phyloP scores from a whole-genome alignment of 1,139 yeast genomes.

The Candida tunisiensis region DNA sequence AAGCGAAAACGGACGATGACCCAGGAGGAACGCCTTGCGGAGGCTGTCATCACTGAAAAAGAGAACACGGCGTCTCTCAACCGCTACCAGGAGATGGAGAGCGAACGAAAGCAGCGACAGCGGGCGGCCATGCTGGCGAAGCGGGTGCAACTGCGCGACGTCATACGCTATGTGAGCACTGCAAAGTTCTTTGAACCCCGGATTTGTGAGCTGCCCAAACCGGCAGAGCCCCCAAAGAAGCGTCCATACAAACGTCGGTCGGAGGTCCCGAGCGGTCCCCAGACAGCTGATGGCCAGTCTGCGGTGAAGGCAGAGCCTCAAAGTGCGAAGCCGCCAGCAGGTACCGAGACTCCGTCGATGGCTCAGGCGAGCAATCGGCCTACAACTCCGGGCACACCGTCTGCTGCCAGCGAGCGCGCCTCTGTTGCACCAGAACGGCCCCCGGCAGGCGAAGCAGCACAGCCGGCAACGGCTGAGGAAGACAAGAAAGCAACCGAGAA shows the following conservation, averaged over 20 bases:
- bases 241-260: conserved; percentile 1
- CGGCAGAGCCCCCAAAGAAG: not conserved
- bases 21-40: conserved; percentile 71
- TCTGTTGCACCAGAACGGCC: no score
- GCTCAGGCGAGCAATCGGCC: no score
- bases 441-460: no score
- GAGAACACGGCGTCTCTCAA: conserved; percentile 58
- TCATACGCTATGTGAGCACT: conserved; percentile 32
- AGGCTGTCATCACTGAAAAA: conserved; percentile 76
- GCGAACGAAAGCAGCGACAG: conserved; percentile 62
- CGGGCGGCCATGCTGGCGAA: conserved; percentile 53
- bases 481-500: no score
- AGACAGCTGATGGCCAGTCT: not conserved
- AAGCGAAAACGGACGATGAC: conserved; percentile 33
- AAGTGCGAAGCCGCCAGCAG: no score
- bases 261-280: not conserved
- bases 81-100: conserved; percentile 69
- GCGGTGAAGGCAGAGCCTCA: conserved; percentile 22
- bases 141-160: conserved; percentile 39
- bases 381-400: no score
- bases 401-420: no score
- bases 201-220: no score
- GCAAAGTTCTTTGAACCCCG: conserved; percentile 8
- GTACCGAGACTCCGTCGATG: no score
- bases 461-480: no score